Percentiles rank a stretch among this genome's conserved stretches.
Conservation (phyloP, 1,139 yeast genomes). For the Saccharomyces hybrid region DNA sequence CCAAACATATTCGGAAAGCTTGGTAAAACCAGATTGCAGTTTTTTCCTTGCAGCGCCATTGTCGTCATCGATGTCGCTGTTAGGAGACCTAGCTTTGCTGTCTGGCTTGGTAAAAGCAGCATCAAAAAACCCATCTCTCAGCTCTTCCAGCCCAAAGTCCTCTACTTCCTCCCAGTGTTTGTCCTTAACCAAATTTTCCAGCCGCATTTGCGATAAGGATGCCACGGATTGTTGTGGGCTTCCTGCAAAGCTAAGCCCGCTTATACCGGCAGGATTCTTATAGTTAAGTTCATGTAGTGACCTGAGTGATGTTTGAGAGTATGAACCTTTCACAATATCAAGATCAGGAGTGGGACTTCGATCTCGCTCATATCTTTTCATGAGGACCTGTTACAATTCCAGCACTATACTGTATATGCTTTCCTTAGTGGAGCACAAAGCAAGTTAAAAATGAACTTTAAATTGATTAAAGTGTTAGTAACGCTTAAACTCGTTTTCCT, state of each 20-base stretch:
- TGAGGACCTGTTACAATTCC: not conserved
- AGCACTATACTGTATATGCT: not conserved
- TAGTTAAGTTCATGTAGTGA: conserved; percentile 14
- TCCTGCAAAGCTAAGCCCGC: not conserved
- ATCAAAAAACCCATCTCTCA: conserved; percentile 43
- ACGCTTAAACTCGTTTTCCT: not conserved
- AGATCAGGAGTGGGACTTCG: not conserved
- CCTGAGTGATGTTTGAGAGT: conserved; percentile 20
- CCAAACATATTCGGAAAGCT: not conserved
- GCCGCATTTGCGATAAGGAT: conserved; percentile 31
- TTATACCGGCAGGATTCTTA: conserved; percentile 3
- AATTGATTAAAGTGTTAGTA: not conserved
- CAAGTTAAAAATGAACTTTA: not conserved
- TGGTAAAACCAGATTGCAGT: not conserved
- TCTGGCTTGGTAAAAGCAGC: conserved; percentile 36
- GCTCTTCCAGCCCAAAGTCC: conserved; percentile 36
- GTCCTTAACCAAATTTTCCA: conserved; percentile 26
- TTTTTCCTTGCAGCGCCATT: conserved; percentile 1
- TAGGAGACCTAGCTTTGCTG: conserved; percentile 2
- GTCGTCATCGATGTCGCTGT: conserved; percentile 1
- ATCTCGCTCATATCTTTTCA: not conserved
- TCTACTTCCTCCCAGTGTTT: conserved; percentile 28
- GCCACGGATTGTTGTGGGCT: conserved; percentile 23
- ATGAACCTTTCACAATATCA: conserved; percentile 23
- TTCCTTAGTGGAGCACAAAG: not conserved